A percentile compares a stretch with the other conserved stretches of the same genome.
Evolutionary conservation across 352 stramenopile genomes (phyloP).

Genomic region (Pythium sp.): DNA sequence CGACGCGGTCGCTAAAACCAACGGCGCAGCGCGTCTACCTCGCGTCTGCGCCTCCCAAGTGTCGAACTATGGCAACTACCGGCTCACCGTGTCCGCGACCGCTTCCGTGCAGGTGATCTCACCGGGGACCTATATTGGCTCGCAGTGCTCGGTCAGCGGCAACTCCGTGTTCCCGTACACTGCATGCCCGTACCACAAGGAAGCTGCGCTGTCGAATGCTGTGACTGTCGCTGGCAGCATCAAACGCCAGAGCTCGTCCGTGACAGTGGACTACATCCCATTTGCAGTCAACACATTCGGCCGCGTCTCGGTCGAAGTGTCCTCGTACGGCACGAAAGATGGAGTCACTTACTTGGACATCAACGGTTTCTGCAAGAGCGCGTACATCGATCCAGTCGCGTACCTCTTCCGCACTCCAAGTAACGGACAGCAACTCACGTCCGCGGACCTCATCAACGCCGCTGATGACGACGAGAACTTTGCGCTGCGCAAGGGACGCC

Average conservation of each 20-base stretch:
- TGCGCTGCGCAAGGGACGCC: conserved; percentile 36
- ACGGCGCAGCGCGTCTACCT: conserved; percentile 32
- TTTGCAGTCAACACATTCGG: conserved; percentile 49
- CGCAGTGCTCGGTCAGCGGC: conserved; percentile 38
- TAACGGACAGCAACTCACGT: conserved; percentile 28
- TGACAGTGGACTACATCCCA: conserved; percentile 61
- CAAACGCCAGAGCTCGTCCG: conserved; percentile 27
- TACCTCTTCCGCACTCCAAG: conserved; percentile 46
- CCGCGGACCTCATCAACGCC: conserved; percentile 45
- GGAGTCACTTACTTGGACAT: conserved; percentile 45
- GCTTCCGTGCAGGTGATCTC: conserved; percentile 27
- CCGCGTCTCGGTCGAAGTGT: conserved; percentile 55
- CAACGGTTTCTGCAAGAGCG: conserved; percentile 56
- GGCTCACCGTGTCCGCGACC: conserved; percentile 46
- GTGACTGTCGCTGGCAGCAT: conserved; percentile 55
- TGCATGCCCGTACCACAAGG: conserved; percentile 53
- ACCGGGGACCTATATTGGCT: conserved; percentile 60
- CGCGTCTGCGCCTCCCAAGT: conserved; percentile 43
- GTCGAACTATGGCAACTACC: conserved; percentile 71
- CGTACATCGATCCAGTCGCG: conserved; percentile 62
- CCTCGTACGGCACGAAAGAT: conserved; percentile 47
- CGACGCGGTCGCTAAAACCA: conserved; percentile 40
- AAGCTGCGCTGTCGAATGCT: conserved; percentile 31
- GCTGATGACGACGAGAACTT: conserved; percentile 68
- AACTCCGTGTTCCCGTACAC: conserved; percentile 30